Evolutionary conservation across 495 filamentous ascomycete species (phyloP).

Genomic region (Penicillium coffeae): DNA sequence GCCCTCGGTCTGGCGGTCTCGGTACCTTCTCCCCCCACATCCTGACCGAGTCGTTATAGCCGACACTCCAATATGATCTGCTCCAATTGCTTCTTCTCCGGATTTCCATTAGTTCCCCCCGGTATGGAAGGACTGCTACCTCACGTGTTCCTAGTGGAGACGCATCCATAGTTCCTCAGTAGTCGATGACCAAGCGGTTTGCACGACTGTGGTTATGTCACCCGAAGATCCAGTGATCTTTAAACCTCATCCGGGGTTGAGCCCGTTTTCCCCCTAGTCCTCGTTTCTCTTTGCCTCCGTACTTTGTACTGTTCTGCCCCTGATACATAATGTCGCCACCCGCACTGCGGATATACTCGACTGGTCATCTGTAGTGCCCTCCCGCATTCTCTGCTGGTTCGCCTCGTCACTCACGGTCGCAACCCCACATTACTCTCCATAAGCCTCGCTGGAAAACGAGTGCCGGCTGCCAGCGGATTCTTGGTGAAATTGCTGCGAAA

Average conservation of each 20-base stretch:
- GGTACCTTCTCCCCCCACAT: neutral
- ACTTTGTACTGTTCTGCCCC: neutral
- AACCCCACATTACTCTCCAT: neutral
- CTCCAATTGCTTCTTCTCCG: neutral
- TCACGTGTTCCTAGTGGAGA: neutral
- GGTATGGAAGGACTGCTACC: neutral
- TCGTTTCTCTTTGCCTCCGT: neutral
- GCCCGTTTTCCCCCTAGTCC: neutral
- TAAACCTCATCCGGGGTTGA: neutral
- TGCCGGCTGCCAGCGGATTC: neutral
- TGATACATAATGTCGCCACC: neutral
- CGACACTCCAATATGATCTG: neutral
- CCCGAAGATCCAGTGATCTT: neutral
- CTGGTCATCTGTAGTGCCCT: neutral
- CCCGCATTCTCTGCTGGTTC: neutral
- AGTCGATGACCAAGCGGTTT: neutral
- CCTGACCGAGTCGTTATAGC: neutral
- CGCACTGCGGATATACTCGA: neutral
- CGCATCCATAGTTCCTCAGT: neutral
- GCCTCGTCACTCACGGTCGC: neutral
- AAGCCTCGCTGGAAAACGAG: neutral
- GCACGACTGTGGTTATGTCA: neutral
- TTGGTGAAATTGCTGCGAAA: conserved; percentile 2
- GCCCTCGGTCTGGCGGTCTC: too few relatives aligned
- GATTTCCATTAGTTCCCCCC: neutral